Evolutionary conservation across 495 filamentous ascomycete species (phyloP), one percentile per base, ranked within the genome.

Genomic region (Glutinoglossum americanum): DNA sequence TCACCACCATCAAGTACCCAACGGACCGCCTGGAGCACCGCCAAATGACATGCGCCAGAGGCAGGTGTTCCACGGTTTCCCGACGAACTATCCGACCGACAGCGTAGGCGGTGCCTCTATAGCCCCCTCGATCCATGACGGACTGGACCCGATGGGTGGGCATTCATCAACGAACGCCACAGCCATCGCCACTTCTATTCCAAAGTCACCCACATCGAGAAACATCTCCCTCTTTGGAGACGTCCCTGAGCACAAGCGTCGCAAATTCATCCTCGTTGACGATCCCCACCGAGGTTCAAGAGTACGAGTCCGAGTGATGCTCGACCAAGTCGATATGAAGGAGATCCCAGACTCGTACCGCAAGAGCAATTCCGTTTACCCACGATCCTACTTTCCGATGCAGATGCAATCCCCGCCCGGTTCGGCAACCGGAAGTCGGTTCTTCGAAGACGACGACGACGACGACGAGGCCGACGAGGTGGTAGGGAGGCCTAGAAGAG

Each of bases 281-380:
- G 92, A 97, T 67, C 77, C 75, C 17, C 83, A 85, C 54, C 82
- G 87, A 51, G 79, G 80, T 44, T 76, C 76, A 32, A 82, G 89
- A 51, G 79, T 94, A 9, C 80, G 92, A 6, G 89, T 96, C 39
- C 81, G 87, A 58, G 87, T 95, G 33, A 87, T 82, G 61, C 77
- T 97, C 26, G 87, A 95, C 58, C 77, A 80, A 19, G 87, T 95
- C 56, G 82, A 94, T 60, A 90, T 92, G 69, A 80, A 86, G 61
- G 90, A 96, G 67, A 89, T 96, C 60, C 89, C 89, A 0, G 92
- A 97, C 68, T 89, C 85, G 17, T 94, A 94, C 67, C 86, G 90
- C 60, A 84, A 84, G 66, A 75, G 74, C 56, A 92, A 89, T 62
- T 84, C 85, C 17, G 89, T 98, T 5, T 98, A 82, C 61, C 90